Evolutionary conservation across 306 rosid genomes (phyloP), one percentile per base, ranked within the genome.

Genomic region (Luffa aegyptiaca): DNA sequence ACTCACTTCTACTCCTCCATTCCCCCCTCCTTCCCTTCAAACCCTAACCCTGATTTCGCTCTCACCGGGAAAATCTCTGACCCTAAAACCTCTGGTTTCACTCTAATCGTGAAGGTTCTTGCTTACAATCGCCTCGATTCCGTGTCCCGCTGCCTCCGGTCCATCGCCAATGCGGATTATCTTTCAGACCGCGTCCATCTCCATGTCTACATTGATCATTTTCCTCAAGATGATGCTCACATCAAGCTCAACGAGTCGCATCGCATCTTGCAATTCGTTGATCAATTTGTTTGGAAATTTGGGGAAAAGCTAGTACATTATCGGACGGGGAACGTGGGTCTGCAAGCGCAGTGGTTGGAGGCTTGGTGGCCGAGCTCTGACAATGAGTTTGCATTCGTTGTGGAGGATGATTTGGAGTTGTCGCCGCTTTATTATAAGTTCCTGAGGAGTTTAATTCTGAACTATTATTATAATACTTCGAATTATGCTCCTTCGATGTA

Each of bases 321-420:
- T 80, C 86, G 98, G 69, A 94, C 98, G 14, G 78, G 77, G 48
- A 94, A 94, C 51, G 95, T 79, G 55, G 98, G 97, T 8, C 76
- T 94, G 79, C 98, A 94, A 83, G 94, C 97, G n/a, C 98, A 94
- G 86, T 94, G 98, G 97, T 81, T 94, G 90, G 98, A 94, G 83
- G 91, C 97, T 4, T 94, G 98, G 98, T 94, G 98, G 98, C 98
- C 97, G 6, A 75, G 86, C 81, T 88, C 93, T 41, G 92, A 91
- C 61, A 53, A 94, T 49, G 95, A 94, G 89, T 92, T 94, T 61
- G 90, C 89, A 0, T 94, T 94, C 72, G 84, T 94, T 0, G 97
- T 94, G 36, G 98, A 94, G 82, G 97, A 94, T 82, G 98, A 94
- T 83, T 83, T 92, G 90, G 98, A 94, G 85, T 91, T 91, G 63